Evolutionary conservation across 1,139 yeast genomes (phyloP), one percentile per base, ranked within the genome.

Genomic region (Entelexis sorbosivorans): DNA sequence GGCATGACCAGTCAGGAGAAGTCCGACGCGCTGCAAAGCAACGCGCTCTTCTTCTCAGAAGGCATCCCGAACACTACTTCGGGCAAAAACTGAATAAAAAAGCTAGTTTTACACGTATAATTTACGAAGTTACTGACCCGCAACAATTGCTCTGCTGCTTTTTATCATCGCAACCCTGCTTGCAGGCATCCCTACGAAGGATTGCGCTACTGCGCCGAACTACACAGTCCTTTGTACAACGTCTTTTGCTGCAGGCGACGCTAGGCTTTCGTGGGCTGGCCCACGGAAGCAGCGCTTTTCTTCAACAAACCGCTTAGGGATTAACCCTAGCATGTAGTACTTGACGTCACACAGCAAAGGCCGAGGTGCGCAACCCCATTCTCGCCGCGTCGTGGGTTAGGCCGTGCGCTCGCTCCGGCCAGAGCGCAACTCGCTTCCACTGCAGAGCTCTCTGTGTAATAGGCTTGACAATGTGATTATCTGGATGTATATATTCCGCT

Each of bases 11-110:
- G 34, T 6, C 50, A 42, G 19, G 54, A 53, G 32, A 53, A 53
- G 50, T 2, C 22, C 8, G 26, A 28, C 17, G 48, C 46, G 6
- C 34, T 52, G 36, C 17, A 48, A 11, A 22, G 36, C 16, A 52
- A 51, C 42, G 49, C 56, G 17, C 45, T 52, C 9, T 52, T 33
- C 40, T 52, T 52, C 50, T 26, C 52, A 8, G 49, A 47, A 7
- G 55, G 49, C 16, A 48, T 52, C 24, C 55, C 55, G 19, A 20
- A 29, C 7, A 52, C 55, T 1, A 50, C 55, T 7, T 31, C 40
- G 32, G 50, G 52, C 38, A 34, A 29, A 20, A 28, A 46, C 38
- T 36, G 29, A 36, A 16, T 20, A n/a, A 42, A 20, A 17, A 19
- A 6, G n/a, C 17, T 20, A 29, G n/a, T 28, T 36, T 14, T 4